phyloP scores from a whole-genome alignment of 345 rosid genomes.

The Murraya koenigii region DNA sequence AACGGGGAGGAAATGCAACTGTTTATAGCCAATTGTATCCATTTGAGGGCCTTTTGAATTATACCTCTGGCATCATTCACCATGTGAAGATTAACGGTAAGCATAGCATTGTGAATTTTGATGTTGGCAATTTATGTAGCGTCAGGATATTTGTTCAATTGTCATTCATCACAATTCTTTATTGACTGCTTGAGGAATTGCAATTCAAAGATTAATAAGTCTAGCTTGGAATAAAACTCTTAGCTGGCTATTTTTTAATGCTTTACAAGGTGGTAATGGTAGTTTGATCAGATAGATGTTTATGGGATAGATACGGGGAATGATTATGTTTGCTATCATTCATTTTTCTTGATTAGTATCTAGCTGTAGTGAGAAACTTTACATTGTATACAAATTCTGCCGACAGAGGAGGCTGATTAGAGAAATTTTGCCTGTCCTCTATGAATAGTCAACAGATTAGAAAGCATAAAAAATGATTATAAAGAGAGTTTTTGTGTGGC shows the following conservation, averaged over 20 bases:
- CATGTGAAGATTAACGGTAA: constrained; percentile 73
- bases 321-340: background rate
- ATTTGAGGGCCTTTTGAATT: constrained; percentile 71
- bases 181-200: background rate
- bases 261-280: background rate
- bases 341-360: background rate
- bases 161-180: background rate
- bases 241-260: background rate
- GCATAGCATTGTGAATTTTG: background rate
- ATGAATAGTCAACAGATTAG: background rate
- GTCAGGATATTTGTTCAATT: background rate
- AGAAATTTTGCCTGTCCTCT: background rate
- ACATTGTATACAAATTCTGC: background rate
- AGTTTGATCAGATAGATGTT: background rate
- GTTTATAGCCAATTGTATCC: constrained; percentile 82
- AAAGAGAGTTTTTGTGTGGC: no score
- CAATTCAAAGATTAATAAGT: background rate
- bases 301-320: background rate
- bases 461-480: background rate
- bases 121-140: background rate
- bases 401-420: background rate
- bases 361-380: no score
- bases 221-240: background rate
- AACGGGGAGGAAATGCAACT: constrained; percentile 43
- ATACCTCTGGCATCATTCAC: constrained; percentile 84